Conservation (phyloP, 2,329 filamentous ascomycete genomes). For the Exophiala alcalophila region DNA sequence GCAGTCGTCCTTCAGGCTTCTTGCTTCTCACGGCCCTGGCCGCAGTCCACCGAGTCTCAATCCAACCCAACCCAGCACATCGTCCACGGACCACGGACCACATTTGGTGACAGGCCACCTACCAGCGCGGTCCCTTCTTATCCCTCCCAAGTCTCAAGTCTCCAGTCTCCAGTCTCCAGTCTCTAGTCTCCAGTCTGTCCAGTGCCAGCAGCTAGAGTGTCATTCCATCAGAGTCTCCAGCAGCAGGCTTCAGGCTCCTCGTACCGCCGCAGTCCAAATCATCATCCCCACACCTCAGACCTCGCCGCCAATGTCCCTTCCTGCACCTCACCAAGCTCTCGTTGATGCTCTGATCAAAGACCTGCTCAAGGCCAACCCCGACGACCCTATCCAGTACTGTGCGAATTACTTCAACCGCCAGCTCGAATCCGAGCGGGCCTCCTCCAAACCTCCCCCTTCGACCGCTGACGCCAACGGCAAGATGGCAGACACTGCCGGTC, state of each 20-base stretch:
- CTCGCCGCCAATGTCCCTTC: slow-evolving; percentile 44
- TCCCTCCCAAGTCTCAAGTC: too few relatives aligned
- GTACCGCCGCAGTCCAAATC: too few relatives aligned
- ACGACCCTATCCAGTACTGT: slow-evolving; percentile 68
- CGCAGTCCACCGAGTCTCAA: slow-evolving; percentile 5
- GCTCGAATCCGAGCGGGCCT: slow-evolving; percentile 62
- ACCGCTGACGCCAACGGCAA: slow-evolving; percentile 41
- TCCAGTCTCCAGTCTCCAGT: background rate
- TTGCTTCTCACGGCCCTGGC: too few relatives aligned
- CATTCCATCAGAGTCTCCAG: too few relatives aligned
- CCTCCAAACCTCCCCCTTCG: slow-evolving; percentile 43
- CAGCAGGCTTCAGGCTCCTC: slow-evolving; percentile 11
- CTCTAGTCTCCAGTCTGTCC: too few relatives aligned
- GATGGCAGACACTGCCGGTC: slow-evolving; percentile 75
- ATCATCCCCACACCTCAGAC: slow-evolving; percentile 19
- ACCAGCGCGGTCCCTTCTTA: slow-evolving; percentile 15
- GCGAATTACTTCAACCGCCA: slow-evolving; percentile 65
- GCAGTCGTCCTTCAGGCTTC: too few relatives aligned
- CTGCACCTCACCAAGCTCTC: slow-evolving; percentile 58
- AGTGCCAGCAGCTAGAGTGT: too few relatives aligned
- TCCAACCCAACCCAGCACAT: too few relatives aligned
- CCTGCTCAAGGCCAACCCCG: slow-evolving; percentile 56
- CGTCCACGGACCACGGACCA: slow-evolving; percentile 10
- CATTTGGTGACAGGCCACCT: slow-evolving; percentile 17
- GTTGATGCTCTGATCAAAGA: slow-evolving; percentile 63